Evolutionary conservation across 2,329 filamentous ascomycete genomes (phyloP), one percentile per base, ranked within the genome.

Genomic region (Neurospora crassa): DNA sequence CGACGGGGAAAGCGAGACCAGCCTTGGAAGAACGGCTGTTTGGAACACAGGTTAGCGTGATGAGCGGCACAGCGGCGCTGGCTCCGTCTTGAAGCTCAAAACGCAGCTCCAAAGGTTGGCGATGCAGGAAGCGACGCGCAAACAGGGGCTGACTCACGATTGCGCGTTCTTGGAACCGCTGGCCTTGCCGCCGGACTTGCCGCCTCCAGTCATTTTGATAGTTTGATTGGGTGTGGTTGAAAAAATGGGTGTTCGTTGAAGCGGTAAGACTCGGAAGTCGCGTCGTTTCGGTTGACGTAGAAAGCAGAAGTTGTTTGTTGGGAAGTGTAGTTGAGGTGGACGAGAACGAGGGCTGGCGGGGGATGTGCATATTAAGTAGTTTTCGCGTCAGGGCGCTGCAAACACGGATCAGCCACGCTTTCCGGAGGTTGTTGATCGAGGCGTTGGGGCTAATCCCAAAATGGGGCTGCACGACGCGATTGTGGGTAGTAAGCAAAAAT

Each of bases 141-240:
- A 67, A 70, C 71, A 73, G 69, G 29, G 69, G 41, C 24, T 63
- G 70, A 74, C 94, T 90, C 87, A 98, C 96, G 94, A 97, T 89
- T 98, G 96, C 81, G 96, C 92, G 89, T 92, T 97, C 93, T 99
- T 99, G 88, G 92, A 91, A 87, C 94, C 94, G 87, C 92, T 95
- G 88, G 95, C 94, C 92, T 98, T 98, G 91, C 96, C 96, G 86
- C 96, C 96, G 87, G 95, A 97, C 88, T 99, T 99, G 86, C 96
- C 96, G 85, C 95, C 95, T 90, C 95, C 95, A 93, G 96, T 97
- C 96, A 99, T 99, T 92, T 93, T 97, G 91, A 89, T 82, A 76
- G 83, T 80, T 79, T 80, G 82, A 70, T 79, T 76, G 41, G 42
- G 59, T 77, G 78, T 78, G 76, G 74, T 78, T 78, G 74, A 73